A percentile compares a stretch with the other conserved stretches of the same genome.
These are phyloP conservation scores for Dianthus caryophyllus DNA, from an alignment of 148 eudicot species.

Conservation along the genomic window DNA sequence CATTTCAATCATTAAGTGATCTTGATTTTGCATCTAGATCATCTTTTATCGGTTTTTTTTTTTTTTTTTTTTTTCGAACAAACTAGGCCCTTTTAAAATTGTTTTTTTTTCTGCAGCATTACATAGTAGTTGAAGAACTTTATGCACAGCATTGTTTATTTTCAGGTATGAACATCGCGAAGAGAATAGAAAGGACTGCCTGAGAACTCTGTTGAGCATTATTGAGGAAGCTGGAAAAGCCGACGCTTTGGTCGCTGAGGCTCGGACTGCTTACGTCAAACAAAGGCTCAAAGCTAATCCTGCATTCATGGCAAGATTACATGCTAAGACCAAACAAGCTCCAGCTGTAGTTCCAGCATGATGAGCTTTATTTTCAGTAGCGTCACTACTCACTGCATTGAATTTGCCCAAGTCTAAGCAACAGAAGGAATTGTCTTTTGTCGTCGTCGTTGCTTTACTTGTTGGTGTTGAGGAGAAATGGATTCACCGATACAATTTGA, in stretches of 20 bases:
- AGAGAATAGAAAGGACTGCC: constrained; percentile 96
- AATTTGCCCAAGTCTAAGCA: too few relatives aligned
- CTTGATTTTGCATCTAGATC: too few relatives aligned
- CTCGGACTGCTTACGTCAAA: constrained; percentile 61
- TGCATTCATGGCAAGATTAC: constrained; percentile 75
- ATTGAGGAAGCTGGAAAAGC: constrained; percentile 95
- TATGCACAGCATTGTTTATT: not conserved
- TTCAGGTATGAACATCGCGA: constrained; percentile 92
- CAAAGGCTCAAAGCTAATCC: constrained; percentile 76
- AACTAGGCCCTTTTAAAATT: not conserved
- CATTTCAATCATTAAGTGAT: too few relatives aligned
- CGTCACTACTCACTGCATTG: too few relatives aligned
- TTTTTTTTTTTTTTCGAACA: too few relatives aligned
- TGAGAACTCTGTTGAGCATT: constrained; percentile 62
- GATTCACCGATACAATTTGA: too few relatives aligned
- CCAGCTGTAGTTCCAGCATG: constrained; percentile 35
- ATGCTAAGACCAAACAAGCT: constrained; percentile 42
- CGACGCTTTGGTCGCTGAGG: constrained; percentile 53
- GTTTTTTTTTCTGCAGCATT: not conserved
- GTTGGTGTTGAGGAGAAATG: too few relatives aligned
- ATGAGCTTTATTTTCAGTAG: too few relatives aligned
- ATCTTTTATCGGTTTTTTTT: too few relatives aligned
- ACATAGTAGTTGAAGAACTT: not conserved
- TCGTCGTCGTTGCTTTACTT: too few relatives aligned
- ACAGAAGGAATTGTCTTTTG: too few relatives aligned